Base-by-base conservation (phyloP, 2,329 filamentous ascomycete species). In the Boeremia exigua region DNA sequence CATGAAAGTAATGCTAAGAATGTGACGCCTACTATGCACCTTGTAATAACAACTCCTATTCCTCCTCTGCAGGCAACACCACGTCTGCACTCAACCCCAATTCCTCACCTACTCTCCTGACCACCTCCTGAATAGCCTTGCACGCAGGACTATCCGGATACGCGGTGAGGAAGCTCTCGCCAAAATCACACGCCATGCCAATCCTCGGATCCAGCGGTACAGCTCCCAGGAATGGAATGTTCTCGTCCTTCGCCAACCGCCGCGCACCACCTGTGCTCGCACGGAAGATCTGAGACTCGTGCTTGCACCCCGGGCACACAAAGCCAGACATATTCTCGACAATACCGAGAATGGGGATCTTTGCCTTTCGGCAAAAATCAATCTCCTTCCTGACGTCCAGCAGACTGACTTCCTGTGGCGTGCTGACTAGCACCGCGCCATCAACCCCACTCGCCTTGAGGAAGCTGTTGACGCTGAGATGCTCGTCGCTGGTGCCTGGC, bases 241-340 rank as follows among this genome's bases (percentile, higher is more conserved):
- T 85, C 83, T 94, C 92, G 75, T 98, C 94, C 73, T 89, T 82
- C 2, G 95, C 94, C 62, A 99, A 76, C 37, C 85, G 86, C 52
- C 83, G 82, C 2, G 91, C 95, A 17, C 96, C 95, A 8, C 95
- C 95, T 0, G 95, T 99, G 9, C 91, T 96, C 10, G 95, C 88
- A 65, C 87, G 84, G 80, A 99, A 99, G 45, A 99, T 96, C 74
- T 96, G 86, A 68, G 81, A 84, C 67, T 86, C 81, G 51, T 92
- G 87, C 50, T 86, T 90, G 77, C 95, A 99, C 53, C 91, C 94
- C 9, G 93, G 93, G 72, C 95, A 99, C 48, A 99, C 93, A 67
- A 98, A 99, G 3, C 92, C 92, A 55, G 88, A 91, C 95, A 99
- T 99, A 72, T 99, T 99, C 81, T 99, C 95, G 14, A 96, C 95